Evolutionary conservation across 805 yeast genomes (phyloP).

Genomic region (Myxozyma vanderwaltii): DNA sequence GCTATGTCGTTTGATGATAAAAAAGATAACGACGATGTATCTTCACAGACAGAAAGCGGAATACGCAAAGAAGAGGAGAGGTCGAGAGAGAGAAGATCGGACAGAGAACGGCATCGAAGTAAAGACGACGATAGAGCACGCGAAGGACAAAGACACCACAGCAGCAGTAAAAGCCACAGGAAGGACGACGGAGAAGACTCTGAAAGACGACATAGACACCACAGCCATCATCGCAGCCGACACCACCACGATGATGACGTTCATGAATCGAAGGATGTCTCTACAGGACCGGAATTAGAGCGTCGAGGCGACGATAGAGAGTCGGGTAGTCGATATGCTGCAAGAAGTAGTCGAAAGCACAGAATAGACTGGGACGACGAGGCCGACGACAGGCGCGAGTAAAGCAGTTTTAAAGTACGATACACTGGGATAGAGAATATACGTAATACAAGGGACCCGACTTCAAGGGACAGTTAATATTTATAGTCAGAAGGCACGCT

Average conservation of each 20-base stretch:
- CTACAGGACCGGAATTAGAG: not conserved
- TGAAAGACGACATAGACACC: not conserved
- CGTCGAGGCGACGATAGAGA: not conserved
- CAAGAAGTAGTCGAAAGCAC: not conserved
- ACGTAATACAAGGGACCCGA: no score
- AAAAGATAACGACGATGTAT: not conserved
- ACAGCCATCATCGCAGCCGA: not conserved
- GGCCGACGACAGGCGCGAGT: not conserved
- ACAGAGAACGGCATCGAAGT: not conserved
- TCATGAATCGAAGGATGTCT: not conserved
- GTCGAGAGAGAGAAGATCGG: not conserved
- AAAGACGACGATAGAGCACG: not conserved
- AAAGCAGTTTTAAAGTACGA: no score
- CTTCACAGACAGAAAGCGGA: not conserved
- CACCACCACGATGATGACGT: not conserved
- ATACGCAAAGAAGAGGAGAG: not conserved
- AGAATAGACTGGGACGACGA: conserved; percentile 6
- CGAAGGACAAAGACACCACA: not conserved
- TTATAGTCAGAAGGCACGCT: no score
- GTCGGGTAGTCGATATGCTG: not conserved
- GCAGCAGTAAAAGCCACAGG: not conserved
- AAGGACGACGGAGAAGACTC: not conserved
- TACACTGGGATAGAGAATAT: not conserved
- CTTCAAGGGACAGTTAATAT: no score
- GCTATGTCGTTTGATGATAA: conserved; percentile 29